Evolutionary conservation across 306 rosid genomes (phyloP), one percentile per base, ranked within the genome.

Genomic region (Vachellia pachyceras): DNA sequence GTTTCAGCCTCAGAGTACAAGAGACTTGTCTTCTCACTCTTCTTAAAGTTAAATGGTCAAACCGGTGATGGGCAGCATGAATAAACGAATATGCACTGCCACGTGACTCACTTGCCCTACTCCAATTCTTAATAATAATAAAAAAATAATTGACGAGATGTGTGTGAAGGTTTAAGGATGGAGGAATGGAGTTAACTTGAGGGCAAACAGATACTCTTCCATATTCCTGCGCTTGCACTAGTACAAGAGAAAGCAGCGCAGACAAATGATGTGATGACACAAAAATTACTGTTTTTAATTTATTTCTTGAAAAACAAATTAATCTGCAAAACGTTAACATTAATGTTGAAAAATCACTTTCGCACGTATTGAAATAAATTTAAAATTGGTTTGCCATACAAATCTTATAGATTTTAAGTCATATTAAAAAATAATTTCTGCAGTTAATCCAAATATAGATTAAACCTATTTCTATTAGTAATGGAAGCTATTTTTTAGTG

Each of bases 11-110:
- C 33, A 29, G 33, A 2, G 2, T 29, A 29, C 33, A 29, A 81
- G 57, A 50, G 5, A 18, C 5, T 72, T 47, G 69, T 36, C 14
- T 76, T 85, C 76, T 80, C 77, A 55, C 86, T 82, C 89, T 42
- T 82, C 73, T 66, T 82, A 77, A 84, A 83, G 78, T 64, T 63
- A 76, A 60, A 86, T 73, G 82, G 82, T 72, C 81, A 73, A 70
- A 70, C 66, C 2, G 72, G 77, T 72, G 83, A 82, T 80, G 88
- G 81, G 87, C 71, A 80, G 90, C 90, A 80, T 78, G 87, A 87
- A 80, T 78, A 86, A 87, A 87, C 77, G 79, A 77, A 91, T 78
- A 74, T 84, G 88, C 88, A 84, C 72, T 61, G 69, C 73, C 94
- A 86, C 89, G 90, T 90, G 93, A 87, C 85, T 73, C 86, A 46